These are phyloP conservation scores for Achlya hypogyna DNA, from an alignment of 352 stramenopile genomes.

Conservation along the genomic window DNA sequence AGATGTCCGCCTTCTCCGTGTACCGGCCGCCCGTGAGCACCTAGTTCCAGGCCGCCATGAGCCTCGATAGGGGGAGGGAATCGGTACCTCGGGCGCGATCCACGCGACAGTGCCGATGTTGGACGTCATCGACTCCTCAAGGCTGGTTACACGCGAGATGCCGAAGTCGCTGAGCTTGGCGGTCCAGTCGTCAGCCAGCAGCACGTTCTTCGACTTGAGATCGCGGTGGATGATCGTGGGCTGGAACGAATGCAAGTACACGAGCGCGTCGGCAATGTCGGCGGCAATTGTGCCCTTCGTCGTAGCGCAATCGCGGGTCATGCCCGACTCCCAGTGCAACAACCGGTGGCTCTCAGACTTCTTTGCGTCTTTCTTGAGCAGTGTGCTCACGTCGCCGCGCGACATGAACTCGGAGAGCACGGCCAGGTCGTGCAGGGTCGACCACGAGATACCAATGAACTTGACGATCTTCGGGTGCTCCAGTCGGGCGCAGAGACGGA, in stretches of 20 bases:
- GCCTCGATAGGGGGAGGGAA: not conserved
- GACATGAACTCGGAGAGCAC: conserved; percentile 45
- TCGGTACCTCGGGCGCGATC: conserved; percentile 41
- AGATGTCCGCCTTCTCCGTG: conserved; percentile 21
- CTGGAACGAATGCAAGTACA: conserved; percentile 43
- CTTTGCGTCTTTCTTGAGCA: conserved; percentile 17
- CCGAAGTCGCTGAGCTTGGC: conserved; percentile 71
- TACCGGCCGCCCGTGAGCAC: conserved; percentile 17
- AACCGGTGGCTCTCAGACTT: conserved; percentile 5
- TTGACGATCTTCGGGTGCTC: conserved; percentile 41
- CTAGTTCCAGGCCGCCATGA: not conserved
- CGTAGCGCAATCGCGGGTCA: not conserved
- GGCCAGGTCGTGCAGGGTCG: conserved; percentile 33
- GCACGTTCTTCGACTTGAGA: conserved; percentile 40
- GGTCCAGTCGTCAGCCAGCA: conserved; percentile 40
- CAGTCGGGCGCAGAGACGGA: conserved; percentile 36
- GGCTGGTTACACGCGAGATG: conserved; percentile 34
- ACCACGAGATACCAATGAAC: conserved; percentile 41
- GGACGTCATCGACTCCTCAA: conserved; percentile 32
- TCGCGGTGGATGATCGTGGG: conserved; percentile 37
- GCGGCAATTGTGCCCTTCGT: conserved; percentile 32
- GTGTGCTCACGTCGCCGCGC: conserved; percentile 22
- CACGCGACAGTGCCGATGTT: conserved; percentile 48
- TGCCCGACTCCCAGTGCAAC: conserved; percentile 7
- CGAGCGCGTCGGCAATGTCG: conserved; percentile 39